Percentiles rank a stretch among this genome's conserved stretches.
Conservation (phyloP, 2,329 filamentous ascomycete genomes). For the Aspergillus sclerotialis region DNA sequence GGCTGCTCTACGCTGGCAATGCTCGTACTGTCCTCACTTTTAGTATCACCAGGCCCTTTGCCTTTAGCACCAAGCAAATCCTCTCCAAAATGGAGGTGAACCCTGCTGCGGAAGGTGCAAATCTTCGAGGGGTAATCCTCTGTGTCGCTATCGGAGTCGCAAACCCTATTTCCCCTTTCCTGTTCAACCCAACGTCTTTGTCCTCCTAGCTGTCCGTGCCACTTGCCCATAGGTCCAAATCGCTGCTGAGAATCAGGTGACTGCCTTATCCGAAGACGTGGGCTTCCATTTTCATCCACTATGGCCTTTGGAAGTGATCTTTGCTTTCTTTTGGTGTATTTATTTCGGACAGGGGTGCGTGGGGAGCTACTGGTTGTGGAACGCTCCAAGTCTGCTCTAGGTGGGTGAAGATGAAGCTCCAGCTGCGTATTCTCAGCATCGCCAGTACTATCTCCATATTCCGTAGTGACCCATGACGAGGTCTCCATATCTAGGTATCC, state of each 20-base stretch:
- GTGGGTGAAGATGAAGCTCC: no score
- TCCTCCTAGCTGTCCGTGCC: background rate
- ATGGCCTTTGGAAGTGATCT: constrained; percentile 12
- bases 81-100: background rate
- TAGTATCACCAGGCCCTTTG: background rate
- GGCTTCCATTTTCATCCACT: constrained; percentile 33
- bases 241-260: background rate
- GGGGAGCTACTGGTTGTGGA: no score
- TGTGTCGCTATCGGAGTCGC: background rate
- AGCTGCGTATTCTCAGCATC: background rate
- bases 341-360: no score
- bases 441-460: background rate
- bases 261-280: constrained; percentile 13
- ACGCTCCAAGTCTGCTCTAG: no score
- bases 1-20: background rate
- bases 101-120: background rate
- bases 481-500: background rate
- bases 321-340: no score
- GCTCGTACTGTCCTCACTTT: background rate
- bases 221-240: no score
- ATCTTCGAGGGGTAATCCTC: background rate
- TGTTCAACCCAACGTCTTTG: no score
- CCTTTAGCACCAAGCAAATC: background rate
- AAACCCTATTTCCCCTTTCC: no score
- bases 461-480: background rate